Base-by-base conservation (phyloP, 306 rosid species). In the Pyrus pyrifolia region DNA sequence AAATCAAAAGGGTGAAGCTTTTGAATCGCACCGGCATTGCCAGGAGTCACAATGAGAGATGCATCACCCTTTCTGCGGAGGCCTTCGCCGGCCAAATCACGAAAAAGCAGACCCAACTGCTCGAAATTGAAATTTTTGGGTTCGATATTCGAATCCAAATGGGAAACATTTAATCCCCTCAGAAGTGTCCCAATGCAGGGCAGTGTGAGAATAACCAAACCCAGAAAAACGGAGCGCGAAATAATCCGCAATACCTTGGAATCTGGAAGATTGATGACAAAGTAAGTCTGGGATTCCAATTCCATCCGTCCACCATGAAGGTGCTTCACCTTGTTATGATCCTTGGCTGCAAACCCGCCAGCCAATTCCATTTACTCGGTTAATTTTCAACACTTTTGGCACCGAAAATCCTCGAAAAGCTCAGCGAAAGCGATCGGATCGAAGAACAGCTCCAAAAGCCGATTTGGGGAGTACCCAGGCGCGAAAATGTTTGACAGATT, bases 221-320 rank as follows among this genome's bases (percentile, higher is more conserved):
- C 91, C 76, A 91, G 35, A 78, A 91, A 88, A 79, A 86, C 49
- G 3, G 91, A 85, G 42, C 90, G 85, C 10, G 89, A 88, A 38
- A 91, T 57, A 44, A 89, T 74, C n/a, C 84, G 84, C 78, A 91
- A 33, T 42, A 88, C 73, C 68, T 33, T 87, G 11, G 82, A 67
- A 82, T 79, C 78, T n/a, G 90, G 91, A 74, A 86, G 84, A 77
- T 78, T 78, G 11, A 86, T 52, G 22, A 91, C 91, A 70, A 85
- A 33, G 45, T 70, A 52, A 68, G 82, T 25, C 29, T 83, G 61
- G 6, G 85, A 81, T 71, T 77, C 82, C 62, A 77, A 71, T 45
- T 84, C 76, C 75, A 35, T 75, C 63, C 78, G 75, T 51, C 83
- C 82, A 21, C 77, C 59, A 38, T 70, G 75, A 14, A 75, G 75